Evolutionary conservation across 805 yeast genomes (phyloP).

Genomic region (Nakazawaea populi): DNA sequence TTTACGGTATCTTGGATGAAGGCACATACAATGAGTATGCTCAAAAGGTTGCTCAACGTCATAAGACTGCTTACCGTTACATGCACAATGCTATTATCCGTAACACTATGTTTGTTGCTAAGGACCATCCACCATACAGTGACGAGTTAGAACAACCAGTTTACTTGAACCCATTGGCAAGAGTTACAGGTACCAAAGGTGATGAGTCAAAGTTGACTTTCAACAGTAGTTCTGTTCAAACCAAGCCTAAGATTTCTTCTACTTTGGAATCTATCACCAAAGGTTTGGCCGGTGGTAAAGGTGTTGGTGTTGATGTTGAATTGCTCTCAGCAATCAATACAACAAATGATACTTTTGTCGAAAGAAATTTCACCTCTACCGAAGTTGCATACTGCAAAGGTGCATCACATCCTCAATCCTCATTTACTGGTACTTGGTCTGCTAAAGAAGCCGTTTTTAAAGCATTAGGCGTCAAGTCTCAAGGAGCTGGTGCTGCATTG

Average conservation of each 20-base stretch:
- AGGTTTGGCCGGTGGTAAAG: conserved; percentile 53
- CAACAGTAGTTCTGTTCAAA: conserved; percentile 46
- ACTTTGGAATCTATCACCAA: conserved; percentile 56
- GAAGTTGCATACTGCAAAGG: conserved; percentile 76
- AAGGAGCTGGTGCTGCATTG: conserved; percentile 94
- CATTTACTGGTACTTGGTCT: conserved; percentile 97
- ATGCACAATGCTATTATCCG: conserved; percentile 91
- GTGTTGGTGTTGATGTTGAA: conserved; percentile 97
- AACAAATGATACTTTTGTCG: conserved; percentile 86
- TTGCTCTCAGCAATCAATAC: conserved; percentile 73
- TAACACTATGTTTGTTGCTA: conserved; percentile 87
- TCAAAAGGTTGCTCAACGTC: conserved; percentile 68
- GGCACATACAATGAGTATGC: conserved; percentile 67
- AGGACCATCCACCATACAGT: conserved; percentile 88
- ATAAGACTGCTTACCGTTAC: conserved; percentile 87
- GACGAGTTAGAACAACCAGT: conserved; percentile 86
- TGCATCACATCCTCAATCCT: conserved; percentile 77
- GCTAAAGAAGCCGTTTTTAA: conserved; percentile 99
- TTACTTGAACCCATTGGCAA: conserved; percentile 93
- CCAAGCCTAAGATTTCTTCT: conserved; percentile 34
- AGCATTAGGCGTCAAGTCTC: conserved; percentile 80
- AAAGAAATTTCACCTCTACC: conserved; percentile 79
- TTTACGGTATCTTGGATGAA: conserved; percentile 76
- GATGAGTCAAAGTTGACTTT: conserved; percentile 36
- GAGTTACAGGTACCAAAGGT: conserved; percentile 39